Evolutionary conservation across 208 protist genomes (phyloP), one percentile per base, ranked within the genome.

Genomic region (Kentomonas sorsogonicus): DNA sequence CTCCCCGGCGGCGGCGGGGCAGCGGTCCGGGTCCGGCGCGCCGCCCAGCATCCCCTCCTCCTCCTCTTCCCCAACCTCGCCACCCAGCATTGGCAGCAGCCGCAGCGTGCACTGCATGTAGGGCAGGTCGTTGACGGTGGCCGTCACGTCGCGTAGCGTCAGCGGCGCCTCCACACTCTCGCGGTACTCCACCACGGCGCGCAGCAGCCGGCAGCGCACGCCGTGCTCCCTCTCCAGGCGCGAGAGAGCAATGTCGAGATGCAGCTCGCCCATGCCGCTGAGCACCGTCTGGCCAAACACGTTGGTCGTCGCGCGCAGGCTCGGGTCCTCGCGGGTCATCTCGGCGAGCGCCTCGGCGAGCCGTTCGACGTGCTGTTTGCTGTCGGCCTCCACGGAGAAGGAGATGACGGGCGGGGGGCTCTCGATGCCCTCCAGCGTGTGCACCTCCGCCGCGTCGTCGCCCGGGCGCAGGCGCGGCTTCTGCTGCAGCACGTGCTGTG

Each of bases 341-440:
- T 95, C 83, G n/a, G 62, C 39, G 25, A 99, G 75, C 2, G 96
- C 96, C 54, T 95, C 89, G 25, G 84, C 75, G 31, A 99, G 86
- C 31, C 91, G 85, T 25, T 74, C 63, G 18, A 86, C 66, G 46
- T 97, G 86, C 15, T 78, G 72, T 36, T 76, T 85, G 23, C 72
- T 90, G n/a, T 91, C 89, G 11, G 94, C 86, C 76, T 92, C 74
- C 23, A 99, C 77, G 2, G 95, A 79, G 25, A 98, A 89, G 7
- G 94, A 97, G 61, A 99, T 92, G 36, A 99, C 98, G 26, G 97
- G 90, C 5, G 96, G 89, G 15, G 98, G 98, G 10, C 98, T 83
- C 33, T 83, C 60, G 56, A 96, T 94, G 30, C 85, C 85, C 63
- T 93, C 86, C 11, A 96, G 58, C 1, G 73, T 89, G 67, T 75